These are phyloP conservation scores for Sugiyamaella floridensis DNA, from an alignment of 805 yeast genomes.

Conservation along the genomic window DNA sequence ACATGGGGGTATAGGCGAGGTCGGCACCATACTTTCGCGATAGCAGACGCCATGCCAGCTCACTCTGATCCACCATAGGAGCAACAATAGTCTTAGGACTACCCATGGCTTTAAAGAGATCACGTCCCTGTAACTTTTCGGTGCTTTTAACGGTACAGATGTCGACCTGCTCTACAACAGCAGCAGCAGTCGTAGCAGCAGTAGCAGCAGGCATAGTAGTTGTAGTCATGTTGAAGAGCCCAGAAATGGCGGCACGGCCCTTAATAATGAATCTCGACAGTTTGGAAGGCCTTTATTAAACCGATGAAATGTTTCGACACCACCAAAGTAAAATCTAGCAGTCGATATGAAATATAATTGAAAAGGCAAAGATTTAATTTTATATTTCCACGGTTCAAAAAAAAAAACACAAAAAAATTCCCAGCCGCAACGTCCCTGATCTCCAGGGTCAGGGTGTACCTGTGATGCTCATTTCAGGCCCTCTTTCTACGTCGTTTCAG, in stretches of 20 bases:
- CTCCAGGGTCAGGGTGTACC: no score
- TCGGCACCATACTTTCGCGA: conserved; percentile 89
- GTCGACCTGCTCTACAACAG: neutral
- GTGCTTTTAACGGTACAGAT: neutral
- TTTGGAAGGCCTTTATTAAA: neutral
- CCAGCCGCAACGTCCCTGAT: no score
- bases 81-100: conserved; percentile 82
- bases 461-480: no score
- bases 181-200: no score
- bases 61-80: conserved; percentile 98
- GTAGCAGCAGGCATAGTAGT: neutral
- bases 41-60: conserved; percentile 87
- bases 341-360: neutral
- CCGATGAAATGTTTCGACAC: no score
- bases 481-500: no score
- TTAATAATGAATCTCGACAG: neutral
- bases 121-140: conserved; percentile 49
- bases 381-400: no score
- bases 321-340: neutral
- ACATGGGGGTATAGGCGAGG: conserved; percentile 93
- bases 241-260: neutral
- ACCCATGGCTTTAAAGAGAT: conserved; percentile 62
- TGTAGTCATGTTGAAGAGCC: neutral
- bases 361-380: no score
- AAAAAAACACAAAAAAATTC: no score